phyloP scores from a whole-genome alignment of 2,329 filamentous ascomycete genomes.

The Paraphaeosphaeria sporulosa region DNA sequence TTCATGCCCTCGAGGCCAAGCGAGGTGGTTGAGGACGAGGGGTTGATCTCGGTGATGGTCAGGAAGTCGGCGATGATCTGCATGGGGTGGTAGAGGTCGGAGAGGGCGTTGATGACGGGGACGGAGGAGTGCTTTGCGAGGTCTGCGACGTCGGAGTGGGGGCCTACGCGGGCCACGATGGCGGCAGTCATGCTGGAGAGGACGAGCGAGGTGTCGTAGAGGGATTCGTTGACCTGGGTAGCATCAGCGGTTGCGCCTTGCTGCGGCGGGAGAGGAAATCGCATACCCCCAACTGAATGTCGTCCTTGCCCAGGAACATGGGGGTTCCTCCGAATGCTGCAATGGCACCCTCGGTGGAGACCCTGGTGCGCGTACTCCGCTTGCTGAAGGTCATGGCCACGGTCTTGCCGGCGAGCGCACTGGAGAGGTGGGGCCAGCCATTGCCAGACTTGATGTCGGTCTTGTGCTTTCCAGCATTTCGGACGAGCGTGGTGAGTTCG shows the following conservation, averaged over 20 bases:
- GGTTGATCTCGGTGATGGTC: constrained; percentile 83
- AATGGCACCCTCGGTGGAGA: constrained; percentile 92
- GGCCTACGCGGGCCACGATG: constrained; percentile 61
- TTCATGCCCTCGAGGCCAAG: constrained; percentile 84
- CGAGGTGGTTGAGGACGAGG: constrained; percentile 54
- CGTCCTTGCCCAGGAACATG: constrained; percentile 95
- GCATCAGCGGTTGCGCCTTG: constrained; percentile 16
- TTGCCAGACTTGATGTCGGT: constrained; percentile 71
- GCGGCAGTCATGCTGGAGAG: constrained; percentile 76
- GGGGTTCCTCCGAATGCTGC: constrained; percentile 88
- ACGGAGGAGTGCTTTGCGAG: constrained; percentile 58
- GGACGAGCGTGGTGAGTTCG: constrained; percentile 83
- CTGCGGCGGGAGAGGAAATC: not conserved
- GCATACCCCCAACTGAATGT: constrained; percentile 90
- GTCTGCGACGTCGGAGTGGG: constrained; percentile 58
- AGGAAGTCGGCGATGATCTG: constrained; percentile 95
- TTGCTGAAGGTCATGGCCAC: constrained; percentile 98
- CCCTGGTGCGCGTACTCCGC: constrained; percentile 88
- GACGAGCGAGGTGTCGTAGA: constrained; percentile 90
- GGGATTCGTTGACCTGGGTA: constrained; percentile 81
- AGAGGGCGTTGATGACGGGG: constrained; percentile 68
- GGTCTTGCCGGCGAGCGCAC: constrained; percentile 75
- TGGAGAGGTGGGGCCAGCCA: constrained; percentile 67
- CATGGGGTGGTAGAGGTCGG: constrained; percentile 89
- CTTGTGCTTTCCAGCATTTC: constrained; percentile 82